These are phyloP conservation scores for Cyclostephanos tholiformis DNA, from an alignment of 108 stramenopile genomes.

Conservation along the genomic window DNA sequence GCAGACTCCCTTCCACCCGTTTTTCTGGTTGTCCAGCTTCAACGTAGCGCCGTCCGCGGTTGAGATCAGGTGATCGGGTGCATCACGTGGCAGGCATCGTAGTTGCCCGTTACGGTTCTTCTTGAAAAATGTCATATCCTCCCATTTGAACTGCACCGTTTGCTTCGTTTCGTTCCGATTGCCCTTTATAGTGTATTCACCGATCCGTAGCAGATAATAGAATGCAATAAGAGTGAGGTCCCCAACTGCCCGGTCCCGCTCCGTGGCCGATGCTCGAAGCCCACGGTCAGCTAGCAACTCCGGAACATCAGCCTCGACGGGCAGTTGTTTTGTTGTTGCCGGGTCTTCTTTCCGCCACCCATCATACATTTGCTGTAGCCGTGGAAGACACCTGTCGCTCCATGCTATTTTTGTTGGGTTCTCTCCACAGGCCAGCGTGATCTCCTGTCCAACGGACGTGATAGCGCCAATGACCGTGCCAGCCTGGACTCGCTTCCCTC, in stretches of 20 bases:
- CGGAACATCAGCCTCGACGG: not conserved
- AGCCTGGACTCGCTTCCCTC: constrained; percentile 8
- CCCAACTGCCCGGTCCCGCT: not conserved
- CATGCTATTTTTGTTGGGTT: constrained; percentile 10
- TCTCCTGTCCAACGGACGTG: constrained; percentile 26
- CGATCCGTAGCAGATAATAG: constrained; percentile 1
- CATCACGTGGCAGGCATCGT: not conserved
- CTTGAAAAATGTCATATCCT: constrained; percentile 3
- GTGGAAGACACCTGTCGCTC: not conserved
- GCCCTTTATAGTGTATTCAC: constrained; percentile 4
- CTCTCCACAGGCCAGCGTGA: constrained; percentile 10
- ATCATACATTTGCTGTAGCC: not conserved
- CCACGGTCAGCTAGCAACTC: not conserved
- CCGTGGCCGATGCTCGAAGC: not conserved
- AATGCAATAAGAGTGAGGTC: constrained; percentile 8
- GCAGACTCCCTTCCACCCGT: not conserved
- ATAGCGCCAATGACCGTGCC: constrained; percentile 8
- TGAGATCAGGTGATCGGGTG: not conserved
- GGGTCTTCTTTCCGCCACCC: not conserved
- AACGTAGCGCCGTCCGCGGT: not conserved
- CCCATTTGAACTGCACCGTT: not conserved
- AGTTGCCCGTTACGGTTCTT: not conserved
- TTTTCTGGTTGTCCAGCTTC: not conserved
- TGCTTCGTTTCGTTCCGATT: not conserved
- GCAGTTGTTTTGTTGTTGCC: constrained; percentile 1